Evolutionary conservation across 1,139 yeast species (phyloP).

Genomic region (Candida sp.): DNA sequence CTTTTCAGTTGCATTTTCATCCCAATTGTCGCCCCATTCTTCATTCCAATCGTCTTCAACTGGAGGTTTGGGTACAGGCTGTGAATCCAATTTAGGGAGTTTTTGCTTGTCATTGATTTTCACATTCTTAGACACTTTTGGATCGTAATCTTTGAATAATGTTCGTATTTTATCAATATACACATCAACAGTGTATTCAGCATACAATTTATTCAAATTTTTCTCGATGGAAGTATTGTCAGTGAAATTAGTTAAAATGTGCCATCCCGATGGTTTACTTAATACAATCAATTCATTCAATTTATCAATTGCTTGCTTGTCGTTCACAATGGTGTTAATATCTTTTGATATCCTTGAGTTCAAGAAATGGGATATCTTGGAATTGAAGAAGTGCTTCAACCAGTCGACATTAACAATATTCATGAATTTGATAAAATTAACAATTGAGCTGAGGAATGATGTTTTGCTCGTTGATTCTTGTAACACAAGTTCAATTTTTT

Average conservation of each 20-base stretch:
- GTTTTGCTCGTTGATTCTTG: neutral
- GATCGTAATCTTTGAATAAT: slow-evolving; percentile 11
- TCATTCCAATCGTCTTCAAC: slow-evolving; percentile 9
- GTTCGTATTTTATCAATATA: slow-evolving; percentile 21
- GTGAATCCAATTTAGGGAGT: neutral
- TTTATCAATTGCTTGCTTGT: slow-evolving; percentile 13
- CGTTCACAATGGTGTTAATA: slow-evolving; percentile 21
- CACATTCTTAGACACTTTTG: slow-evolving; percentile 8
- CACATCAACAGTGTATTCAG: slow-evolving; percentile 28
- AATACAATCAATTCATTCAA: slow-evolving; percentile 21
- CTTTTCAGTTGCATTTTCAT: slow-evolving; percentile 6
- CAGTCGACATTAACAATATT: slow-evolving; percentile 20
- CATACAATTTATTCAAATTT: slow-evolving; percentile 23
- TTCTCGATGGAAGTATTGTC: slow-evolving; percentile 13
- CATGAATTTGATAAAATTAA: slow-evolving; percentile 26
- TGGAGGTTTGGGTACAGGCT: neutral
- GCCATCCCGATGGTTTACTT: slow-evolving; percentile 22
- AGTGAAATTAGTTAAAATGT: slow-evolving; percentile 19
- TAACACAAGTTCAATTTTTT: slow-evolving; percentile 8
- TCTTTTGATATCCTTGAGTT: slow-evolving; percentile 28
- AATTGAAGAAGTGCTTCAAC: slow-evolving; percentile 23
- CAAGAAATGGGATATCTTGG: slow-evolving; percentile 28
- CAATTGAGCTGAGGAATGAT: slow-evolving; percentile 16
- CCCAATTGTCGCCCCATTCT: slow-evolving; percentile 10
- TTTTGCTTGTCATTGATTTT: slow-evolving; percentile 10